Evolutionary conservation across 1,139 yeast species (phyloP).

Genomic region (Cylindricascospora bacillispora): DNA sequence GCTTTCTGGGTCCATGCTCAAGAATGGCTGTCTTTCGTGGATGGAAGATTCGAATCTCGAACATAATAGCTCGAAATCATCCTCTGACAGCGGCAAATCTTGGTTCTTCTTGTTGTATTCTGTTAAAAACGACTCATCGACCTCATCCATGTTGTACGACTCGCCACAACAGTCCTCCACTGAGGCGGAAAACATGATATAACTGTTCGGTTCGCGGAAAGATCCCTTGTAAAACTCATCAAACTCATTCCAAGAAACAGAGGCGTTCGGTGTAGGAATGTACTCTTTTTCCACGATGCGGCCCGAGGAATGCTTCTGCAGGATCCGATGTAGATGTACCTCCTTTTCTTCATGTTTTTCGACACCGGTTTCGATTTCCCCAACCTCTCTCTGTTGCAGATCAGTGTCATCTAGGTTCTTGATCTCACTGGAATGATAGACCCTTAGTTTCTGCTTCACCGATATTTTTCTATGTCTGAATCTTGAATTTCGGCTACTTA

Average conservation of each 20-base stretch:
- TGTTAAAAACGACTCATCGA: conserved; percentile 56
- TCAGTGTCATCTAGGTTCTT: conserved; percentile 68
- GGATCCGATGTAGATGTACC: conserved; percentile 83
- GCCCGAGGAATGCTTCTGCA: conserved; percentile 26
- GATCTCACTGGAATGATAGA: conserved; percentile 64
- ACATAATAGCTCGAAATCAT: conserved; percentile 74
- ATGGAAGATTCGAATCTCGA: conserved; percentile 64
- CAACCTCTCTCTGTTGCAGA: conserved; percentile 64
- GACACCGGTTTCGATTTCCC: conserved; percentile 93
- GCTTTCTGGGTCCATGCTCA: conserved; percentile 73
- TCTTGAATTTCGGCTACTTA: conserved; percentile 30
- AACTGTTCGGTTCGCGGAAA: conserved; percentile 63
- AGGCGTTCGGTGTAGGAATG: conserved; percentile 96
- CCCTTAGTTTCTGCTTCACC: conserved; percentile 77
- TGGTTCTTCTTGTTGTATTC: conserved; percentile 28
- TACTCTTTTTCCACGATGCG: conserved; percentile 64
- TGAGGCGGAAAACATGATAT: conserved; percentile 83
- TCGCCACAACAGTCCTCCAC: conserved; percentile 89
- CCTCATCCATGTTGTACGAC: conserved; percentile 83
- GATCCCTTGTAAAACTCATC: conserved; percentile 53
- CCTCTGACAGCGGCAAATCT: conserved; percentile 40
- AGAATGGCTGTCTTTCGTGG: conserved; percentile 74
- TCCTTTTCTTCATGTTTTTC: conserved; percentile 97
- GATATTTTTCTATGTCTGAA: conserved; percentile 87
- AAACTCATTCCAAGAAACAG: conserved; percentile 70